These are phyloP conservation scores for Arctium lappa DNA, from an alignment of 129 eudicot genomes.

Conservation along the genomic window DNA sequence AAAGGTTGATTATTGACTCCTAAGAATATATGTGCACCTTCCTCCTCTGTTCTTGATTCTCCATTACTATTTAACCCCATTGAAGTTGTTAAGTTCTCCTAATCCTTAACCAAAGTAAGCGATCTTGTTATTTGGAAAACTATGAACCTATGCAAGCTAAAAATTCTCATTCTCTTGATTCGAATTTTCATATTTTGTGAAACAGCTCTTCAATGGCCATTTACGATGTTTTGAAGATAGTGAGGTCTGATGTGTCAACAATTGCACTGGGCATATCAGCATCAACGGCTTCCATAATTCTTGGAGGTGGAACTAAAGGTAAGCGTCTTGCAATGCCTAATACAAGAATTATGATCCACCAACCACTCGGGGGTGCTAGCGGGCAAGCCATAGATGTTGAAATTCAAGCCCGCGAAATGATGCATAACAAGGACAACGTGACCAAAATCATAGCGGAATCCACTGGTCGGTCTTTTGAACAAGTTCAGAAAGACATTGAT, in stretches of 20 bases:
- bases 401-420: slow-evolving; percentile 80
- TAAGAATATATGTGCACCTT: not conserved
- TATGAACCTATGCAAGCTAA: not conserved
- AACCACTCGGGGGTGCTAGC: slow-evolving; percentile 87
- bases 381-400: slow-evolving; percentile 85
- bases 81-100: not conserved
- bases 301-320: slow-evolving; percentile 94
- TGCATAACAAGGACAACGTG: slow-evolving; percentile 64
- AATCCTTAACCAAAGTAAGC: not conserved
- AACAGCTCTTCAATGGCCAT: slow-evolving; percentile 86
- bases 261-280: slow-evolving; percentile 90
- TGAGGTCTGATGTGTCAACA: slow-evolving; percentile 91
- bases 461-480: slow-evolving; percentile 67
- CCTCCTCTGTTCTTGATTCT: not conserved
- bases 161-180: not conserved
- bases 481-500: slow-evolving; percentile 80
- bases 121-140: not conserved
- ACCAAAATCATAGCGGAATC: slow-evolving; percentile 48
- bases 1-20: not conserved
- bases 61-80: not conserved
- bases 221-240: slow-evolving; percentile 72
- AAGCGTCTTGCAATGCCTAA: slow-evolving; percentile 97
- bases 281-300: slow-evolving; percentile 83
- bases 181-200: not conserved
- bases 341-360: slow-evolving; percentile 91